These are phyloP conservation scores for Alnus rubra DNA, from an alignment of 306 rosid species.

Conservation along the genomic window DNA sequence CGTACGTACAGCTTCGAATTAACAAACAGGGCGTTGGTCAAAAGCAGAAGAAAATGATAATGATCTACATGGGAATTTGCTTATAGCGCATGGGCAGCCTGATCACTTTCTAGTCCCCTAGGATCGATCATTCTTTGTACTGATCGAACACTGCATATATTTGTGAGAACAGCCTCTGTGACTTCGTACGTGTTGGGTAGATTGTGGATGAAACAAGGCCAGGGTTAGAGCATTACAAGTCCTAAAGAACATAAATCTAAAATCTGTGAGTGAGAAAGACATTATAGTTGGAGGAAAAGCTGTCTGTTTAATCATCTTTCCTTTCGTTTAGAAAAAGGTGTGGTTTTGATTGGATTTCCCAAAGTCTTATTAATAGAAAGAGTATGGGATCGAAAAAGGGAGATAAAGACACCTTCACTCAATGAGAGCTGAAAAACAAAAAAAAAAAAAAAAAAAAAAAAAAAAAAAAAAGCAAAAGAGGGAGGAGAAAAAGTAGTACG, in stretches of 20 bases:
- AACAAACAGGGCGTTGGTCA: too few species aligned
- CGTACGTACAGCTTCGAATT: too few species aligned
- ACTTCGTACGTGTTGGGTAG: conserved; percentile 29
- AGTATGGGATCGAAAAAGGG: conserved; percentile 44
- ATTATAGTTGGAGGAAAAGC: conserved; percentile 39
- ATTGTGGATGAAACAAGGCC: conserved; percentile 21
- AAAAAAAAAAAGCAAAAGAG: conserved; percentile 49
- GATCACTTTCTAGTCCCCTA: too few species aligned
- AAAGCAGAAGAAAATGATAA: too few species aligned
- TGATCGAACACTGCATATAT: too few species aligned
- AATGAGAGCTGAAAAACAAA: conserved; percentile 8
- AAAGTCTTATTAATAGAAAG: conserved; percentile 37
- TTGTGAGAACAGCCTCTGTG: neutral
- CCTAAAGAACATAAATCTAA: too few species aligned
- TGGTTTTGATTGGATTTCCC: conserved; percentile 52
- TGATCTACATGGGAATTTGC: too few species aligned
- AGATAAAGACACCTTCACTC: conserved; percentile 54
- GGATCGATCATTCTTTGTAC: too few species aligned
- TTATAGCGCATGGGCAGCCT: too few species aligned
- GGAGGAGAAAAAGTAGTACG: conserved; percentile 16
- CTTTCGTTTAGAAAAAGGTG: conserved; percentile 31
- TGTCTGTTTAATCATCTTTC: conserved; percentile 37
- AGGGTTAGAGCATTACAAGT: too few species aligned
- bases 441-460: neutral
- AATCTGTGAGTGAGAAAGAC: conserved; percentile 35